These are phyloP conservation scores for Lipomyces kockii DNA, from an alignment of 805 yeast genomes.

Conservation along the genomic window DNA sequence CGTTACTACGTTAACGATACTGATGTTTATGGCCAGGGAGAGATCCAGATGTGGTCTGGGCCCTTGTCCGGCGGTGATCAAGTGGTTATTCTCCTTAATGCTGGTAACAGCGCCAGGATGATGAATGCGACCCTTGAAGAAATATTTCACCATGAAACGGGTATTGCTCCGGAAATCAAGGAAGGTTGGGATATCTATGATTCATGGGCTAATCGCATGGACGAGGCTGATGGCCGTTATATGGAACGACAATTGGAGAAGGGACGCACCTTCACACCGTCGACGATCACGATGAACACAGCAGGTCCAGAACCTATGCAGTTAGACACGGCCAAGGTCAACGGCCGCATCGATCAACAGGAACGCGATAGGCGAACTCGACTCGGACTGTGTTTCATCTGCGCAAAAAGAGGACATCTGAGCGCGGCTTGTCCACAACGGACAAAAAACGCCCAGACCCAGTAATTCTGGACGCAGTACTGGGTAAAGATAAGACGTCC, in stretches of 20 bases:
- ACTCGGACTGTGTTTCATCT: background rate
- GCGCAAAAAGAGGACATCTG: background rate
- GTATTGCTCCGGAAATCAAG: background rate
- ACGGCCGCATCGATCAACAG: background rate
- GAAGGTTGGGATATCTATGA: background rate
- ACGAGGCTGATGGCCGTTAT: background rate
- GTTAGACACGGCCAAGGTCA: background rate
- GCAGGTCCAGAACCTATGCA: background rate
- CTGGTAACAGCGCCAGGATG: background rate
- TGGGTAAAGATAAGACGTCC: background rate
- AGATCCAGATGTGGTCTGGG: conserved; percentile 1
- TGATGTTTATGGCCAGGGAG: background rate
- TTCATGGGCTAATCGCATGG: background rate
- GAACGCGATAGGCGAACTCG: background rate
- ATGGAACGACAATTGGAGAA: no score
- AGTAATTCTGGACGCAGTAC: background rate
- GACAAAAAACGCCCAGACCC: background rate
- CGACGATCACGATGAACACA: no score
- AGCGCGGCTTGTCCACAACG: background rate
- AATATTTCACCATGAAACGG: background rate
- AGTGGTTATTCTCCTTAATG: background rate
- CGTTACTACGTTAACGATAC: background rate
- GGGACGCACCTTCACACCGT: no score
- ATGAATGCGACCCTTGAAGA: background rate
- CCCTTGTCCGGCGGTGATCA: background rate